Evolutionary conservation across 495 filamentous ascomycete genomes (phyloP).

Genomic region (Daldinia vernicosa): DNA sequence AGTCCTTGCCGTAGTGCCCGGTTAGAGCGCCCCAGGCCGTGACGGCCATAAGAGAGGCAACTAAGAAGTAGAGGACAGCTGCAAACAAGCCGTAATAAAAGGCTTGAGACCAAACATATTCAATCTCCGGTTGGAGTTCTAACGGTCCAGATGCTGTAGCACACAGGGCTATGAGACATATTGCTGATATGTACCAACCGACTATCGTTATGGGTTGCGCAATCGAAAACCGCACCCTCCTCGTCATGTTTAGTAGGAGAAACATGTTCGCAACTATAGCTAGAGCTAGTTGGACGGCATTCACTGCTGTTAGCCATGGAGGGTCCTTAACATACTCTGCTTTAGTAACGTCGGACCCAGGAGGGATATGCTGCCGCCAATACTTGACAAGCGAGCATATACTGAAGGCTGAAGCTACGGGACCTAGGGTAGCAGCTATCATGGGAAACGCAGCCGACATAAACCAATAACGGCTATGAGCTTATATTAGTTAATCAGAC

Average conservation of each 20-base stretch:
- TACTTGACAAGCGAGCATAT: constrained; percentile 77
- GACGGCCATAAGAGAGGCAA: constrained; percentile 72
- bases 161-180: constrained; percentile 68
- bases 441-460: constrained; percentile 83
- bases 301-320: constrained; percentile 74
- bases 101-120: constrained; percentile 72
- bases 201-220: constrained; percentile 73
- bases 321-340: constrained; percentile 71
- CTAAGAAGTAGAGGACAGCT: constrained; percentile 77
- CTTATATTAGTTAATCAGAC: neutral
- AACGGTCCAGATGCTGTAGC: constrained; percentile 64
- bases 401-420: constrained; percentile 81
- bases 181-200: constrained; percentile 71
- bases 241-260: constrained; percentile 86
- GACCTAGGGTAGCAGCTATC: constrained; percentile 83
- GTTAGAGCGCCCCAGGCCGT: constrained; percentile 72
- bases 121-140: constrained; percentile 54
- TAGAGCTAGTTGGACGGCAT: constrained; percentile 74
- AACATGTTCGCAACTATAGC: constrained; percentile 77
- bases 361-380: constrained; percentile 73
- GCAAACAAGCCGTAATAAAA: constrained; percentile 86
- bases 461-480: constrained; percentile 80
- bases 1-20: constrained; percentile 73
- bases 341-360: constrained; percentile 56
- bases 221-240: constrained; percentile 78